phyloP scores from a whole-genome alignment of 2,329 filamentous ascomycete species.

The Arthrinium phaeospermum region DNA sequence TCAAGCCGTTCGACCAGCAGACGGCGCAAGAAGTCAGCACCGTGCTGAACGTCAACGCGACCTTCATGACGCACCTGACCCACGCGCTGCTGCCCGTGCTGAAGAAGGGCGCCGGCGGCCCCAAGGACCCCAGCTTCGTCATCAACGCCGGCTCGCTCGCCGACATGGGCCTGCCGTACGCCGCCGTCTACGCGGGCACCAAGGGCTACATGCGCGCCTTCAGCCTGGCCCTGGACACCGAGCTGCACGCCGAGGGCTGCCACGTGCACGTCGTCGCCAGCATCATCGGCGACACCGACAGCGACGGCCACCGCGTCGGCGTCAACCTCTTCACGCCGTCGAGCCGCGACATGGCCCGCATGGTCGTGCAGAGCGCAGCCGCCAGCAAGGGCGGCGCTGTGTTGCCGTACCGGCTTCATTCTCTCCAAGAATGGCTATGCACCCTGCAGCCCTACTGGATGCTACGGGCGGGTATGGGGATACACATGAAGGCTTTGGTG shows the following conservation, averaged over 20 bases:
- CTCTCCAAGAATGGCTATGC: neutral
- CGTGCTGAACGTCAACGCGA: neutral
- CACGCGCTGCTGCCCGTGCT: neutral
- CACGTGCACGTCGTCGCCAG: slow-evolving; percentile 1
- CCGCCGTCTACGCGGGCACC: neutral
- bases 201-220: slow-evolving; percentile 3
- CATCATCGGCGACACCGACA: slow-evolving; percentile 6
- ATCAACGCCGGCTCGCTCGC: slow-evolving; percentile 6
- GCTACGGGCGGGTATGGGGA: neutral
- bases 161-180: slow-evolving; percentile 5
- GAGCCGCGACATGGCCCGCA: slow-evolving; percentile 8
- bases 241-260: neutral
- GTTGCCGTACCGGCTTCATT: neutral
- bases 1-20: neutral
- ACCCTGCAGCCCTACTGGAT: slow-evolving; percentile 2
- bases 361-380: neutral
- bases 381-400: neutral
- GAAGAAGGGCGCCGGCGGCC: neutral
- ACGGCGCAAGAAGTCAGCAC: neutral
- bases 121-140: neutral
- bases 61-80: slow-evolving; percentile 3
- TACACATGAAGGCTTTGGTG: slow-evolving; percentile 3
- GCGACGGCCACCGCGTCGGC: neutral
- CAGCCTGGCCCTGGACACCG: slow-evolving; percentile 1
- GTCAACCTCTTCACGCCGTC: slow-evolving; percentile 5